phyloP scores from a whole-genome alignment of 2,329 filamentous ascomycete species.

The Lasiodiplodia sp. region DNA sequence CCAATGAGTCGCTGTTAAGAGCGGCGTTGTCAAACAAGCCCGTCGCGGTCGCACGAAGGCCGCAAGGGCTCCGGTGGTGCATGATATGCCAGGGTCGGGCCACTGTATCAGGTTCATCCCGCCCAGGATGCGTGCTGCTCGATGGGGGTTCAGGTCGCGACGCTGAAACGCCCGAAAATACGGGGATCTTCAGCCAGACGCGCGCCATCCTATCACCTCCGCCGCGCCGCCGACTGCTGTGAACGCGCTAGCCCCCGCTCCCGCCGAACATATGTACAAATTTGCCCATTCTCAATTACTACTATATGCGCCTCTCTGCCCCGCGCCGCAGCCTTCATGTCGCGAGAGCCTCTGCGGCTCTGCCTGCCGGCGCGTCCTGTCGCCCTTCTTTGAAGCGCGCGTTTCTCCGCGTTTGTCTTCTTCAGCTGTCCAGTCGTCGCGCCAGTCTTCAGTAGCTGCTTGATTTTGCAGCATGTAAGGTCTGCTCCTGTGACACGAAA shows the following conservation, averaged over 20 bases:
- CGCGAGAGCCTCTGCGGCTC: background rate
- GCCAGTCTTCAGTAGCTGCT: slow-evolving; percentile 6
- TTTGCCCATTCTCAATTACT: slow-evolving; percentile 13
- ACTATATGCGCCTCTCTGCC: slow-evolving; percentile 11
- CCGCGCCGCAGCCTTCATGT: background rate
- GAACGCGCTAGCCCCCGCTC: background rate
- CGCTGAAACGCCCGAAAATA: slow-evolving; percentile 12
- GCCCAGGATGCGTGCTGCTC: slow-evolving; percentile 3
- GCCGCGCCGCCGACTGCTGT: background rate
- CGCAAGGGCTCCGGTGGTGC: slow-evolving; percentile 10
- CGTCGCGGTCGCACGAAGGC: slow-evolving; percentile 15
- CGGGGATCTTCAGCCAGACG: slow-evolving; percentile 13
- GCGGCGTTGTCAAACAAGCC: slow-evolving; percentile 6
- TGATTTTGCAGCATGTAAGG: slow-evolving; percentile 22
- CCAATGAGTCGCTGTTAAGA: slow-evolving; percentile 24
- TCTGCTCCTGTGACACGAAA: slow-evolving; percentile 20
- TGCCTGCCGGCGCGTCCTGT: background rate
- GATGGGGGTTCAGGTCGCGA: slow-evolving; percentile 16
- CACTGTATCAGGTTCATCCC: slow-evolving; percentile 24
- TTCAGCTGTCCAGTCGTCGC: background rate
- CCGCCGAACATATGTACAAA: slow-evolving; percentile 7
- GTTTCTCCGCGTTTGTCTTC: slow-evolving; percentile 11
- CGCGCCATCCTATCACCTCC: slow-evolving; percentile 1
- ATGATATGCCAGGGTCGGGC: slow-evolving; percentile 27
- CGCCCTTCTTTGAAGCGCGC: background rate